phyloP scores from a whole-genome alignment of 257 asterid genomes.

The Nicotiana obtusifolia region DNA sequence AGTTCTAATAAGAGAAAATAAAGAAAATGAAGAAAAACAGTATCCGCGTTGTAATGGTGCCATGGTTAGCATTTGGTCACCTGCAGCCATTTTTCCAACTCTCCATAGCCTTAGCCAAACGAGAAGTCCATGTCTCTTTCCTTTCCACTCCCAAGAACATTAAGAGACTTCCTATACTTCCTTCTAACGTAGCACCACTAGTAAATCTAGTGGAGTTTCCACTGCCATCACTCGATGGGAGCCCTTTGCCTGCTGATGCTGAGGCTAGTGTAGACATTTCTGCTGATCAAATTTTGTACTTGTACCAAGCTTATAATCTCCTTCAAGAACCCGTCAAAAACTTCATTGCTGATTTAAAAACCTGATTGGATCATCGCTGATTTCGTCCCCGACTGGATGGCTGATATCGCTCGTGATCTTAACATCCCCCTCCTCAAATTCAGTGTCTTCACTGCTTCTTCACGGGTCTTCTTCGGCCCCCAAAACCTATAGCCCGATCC shows the following conservation, averaged over 20 bases:
- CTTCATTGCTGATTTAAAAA: neutral
- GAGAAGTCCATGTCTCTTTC: slow-evolving; percentile 17
- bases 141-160: slow-evolving; percentile 19
- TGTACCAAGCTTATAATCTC: neutral
- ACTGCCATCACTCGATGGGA: neutral
- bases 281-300: neutral
- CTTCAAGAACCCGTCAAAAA: slow-evolving; percentile 6
- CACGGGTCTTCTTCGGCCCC: neutral
- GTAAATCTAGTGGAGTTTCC: neutral
- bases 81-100: neutral
- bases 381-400: neutral
- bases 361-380: slow-evolving; percentile 13
- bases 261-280: slow-evolving; percentile 23
- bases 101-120: neutral
- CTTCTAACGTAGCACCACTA: slow-evolving; percentile 5
- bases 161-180: slow-evolving; percentile 21
- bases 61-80: neutral
- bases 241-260: slow-evolving; percentile 15
- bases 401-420: neutral
- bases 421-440: neutral
- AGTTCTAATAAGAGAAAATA: too few relatives aligned
- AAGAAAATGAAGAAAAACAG: neutral
- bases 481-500: neutral
- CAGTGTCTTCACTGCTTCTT: neutral
- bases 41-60: neutral